These are phyloP conservation scores for Diaporthe australafricana DNA, from an alignment of 2,329 filamentous ascomycete genomes.

Conservation along the genomic window DNA sequence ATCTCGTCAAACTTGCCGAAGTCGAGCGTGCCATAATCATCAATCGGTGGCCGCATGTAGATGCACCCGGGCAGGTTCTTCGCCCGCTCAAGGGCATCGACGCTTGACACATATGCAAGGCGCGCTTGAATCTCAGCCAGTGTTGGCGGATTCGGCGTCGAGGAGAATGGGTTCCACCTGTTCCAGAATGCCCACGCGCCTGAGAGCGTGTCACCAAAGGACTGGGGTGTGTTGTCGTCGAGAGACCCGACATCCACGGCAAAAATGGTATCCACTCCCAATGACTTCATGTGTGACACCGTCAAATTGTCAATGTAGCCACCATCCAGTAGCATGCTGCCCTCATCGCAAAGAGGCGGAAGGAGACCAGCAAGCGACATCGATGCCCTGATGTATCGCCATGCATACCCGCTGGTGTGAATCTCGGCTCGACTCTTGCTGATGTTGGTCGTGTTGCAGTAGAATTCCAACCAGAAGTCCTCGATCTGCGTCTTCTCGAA, in stretches of 20 bases:
- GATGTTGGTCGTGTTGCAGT: conserved; percentile 99
- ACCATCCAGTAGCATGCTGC: conserved; percentile 94
- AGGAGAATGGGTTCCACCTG: conserved; percentile 95
- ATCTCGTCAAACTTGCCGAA: conserved; percentile 99
- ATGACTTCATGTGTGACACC: conserved; percentile 94
- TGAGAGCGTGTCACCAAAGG: conserved; percentile 92
- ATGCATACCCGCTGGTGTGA: conserved; percentile 96
- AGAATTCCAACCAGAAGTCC: conserved; percentile 98
- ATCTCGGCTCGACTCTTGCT: conserved; percentile 92
- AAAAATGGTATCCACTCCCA: conserved; percentile 94
- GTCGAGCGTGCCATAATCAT: conserved; percentile 92
- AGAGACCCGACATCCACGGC: conserved; percentile 94
- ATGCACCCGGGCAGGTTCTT: conserved; percentile 92
- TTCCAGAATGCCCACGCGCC: conserved; percentile 96
- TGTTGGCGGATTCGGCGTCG: conserved; percentile 90
- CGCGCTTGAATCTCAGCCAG: conserved; percentile 95
- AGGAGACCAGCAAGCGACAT: conserved; percentile 96
- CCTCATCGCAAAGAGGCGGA: conserved; percentile 95
- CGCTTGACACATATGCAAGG: conserved; percentile 92
- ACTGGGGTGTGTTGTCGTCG: conserved; percentile 91
- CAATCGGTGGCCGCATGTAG: conserved; percentile 96
- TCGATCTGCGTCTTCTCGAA: conserved; percentile 98
- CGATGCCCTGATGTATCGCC: conserved; percentile 95
- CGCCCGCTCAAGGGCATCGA: conserved; percentile 92
- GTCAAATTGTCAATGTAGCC: conserved; percentile 98